Conservation (phyloP, 2,329 filamentous ascomycete genomes). For the Xylariaceae sp. region DNA sequence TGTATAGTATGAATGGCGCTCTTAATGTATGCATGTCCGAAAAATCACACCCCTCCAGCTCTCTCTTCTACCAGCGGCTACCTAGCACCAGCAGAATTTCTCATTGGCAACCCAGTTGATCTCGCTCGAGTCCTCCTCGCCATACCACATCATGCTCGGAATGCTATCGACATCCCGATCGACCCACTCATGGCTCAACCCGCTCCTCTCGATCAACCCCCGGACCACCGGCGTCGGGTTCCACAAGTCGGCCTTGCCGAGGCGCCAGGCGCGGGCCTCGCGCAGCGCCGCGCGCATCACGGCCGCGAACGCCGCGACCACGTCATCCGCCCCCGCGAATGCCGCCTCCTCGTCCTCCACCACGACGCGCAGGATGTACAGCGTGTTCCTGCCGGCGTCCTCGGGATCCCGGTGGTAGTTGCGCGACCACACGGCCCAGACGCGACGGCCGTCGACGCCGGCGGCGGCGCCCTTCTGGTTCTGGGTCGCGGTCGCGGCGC, state of each 20-base stretch:
- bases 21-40: no score
- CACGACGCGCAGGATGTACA: constrained; percentile 71
- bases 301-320: constrained; percentile 55
- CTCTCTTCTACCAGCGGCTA: no score
- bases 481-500: constrained; percentile 60
- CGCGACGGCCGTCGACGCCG: constrained; percentile 39
- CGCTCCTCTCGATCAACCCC: constrained; percentile 49
- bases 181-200: constrained; percentile 53
- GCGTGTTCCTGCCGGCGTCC: constrained; percentile 60
- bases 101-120: constrained; percentile 76
- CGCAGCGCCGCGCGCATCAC: constrained; percentile 68
- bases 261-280: constrained; percentile 72
- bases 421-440: constrained; percentile 76
- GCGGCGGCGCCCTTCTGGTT: constrained; percentile 40
- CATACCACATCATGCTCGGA: constrained; percentile 73
- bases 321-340: constrained; percentile 8
- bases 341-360: constrained; percentile 57
- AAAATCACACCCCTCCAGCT: no score
- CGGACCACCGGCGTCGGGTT: constrained; percentile 67
- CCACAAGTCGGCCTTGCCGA: constrained; percentile 77
- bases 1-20: no score
- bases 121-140: constrained; percentile 50
- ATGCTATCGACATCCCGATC: constrained; percentile 69
- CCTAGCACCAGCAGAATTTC: constrained; percentile 76
- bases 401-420: constrained; percentile 62